A percentile compares a stretch with the other conserved stretches of the same genome.
Evolutionary conservation across 2,329 filamentous ascomycete species (phyloP).

Genomic region (Exophiala oligosperma): DNA sequence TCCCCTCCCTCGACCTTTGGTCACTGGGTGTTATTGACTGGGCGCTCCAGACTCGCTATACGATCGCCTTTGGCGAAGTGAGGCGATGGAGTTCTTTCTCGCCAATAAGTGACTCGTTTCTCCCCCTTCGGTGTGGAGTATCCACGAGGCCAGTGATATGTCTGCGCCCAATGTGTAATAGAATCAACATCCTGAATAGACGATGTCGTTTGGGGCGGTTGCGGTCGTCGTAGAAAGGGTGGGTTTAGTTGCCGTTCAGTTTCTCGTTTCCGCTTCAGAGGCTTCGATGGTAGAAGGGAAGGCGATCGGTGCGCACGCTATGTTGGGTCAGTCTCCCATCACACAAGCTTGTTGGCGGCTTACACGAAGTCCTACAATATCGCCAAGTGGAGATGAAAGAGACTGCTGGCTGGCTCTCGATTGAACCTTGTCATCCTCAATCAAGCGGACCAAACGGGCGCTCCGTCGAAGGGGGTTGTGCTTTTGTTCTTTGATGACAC

Average conservation of each 20-base stretch:
- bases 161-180: constrained; percentile 30
- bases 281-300: neutral
- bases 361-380: neutral
- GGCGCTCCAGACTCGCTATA: constrained; percentile 10
- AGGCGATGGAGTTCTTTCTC: constrained; percentile 18
- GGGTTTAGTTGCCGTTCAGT: constrained; percentile 2
- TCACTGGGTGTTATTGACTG: constrained; percentile 21
- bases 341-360: neutral
- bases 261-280: constrained; percentile 2
- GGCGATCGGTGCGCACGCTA: neutral
- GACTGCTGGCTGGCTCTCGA: neutral
- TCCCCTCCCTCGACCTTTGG: constrained; percentile 21
- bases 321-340: neutral
- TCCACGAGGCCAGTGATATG: constrained; percentile 30
- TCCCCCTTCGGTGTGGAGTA: constrained; percentile 25
- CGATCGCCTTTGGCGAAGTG: constrained; percentile 24
- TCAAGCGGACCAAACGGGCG: neutral
- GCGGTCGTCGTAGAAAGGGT: neutral
- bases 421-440: neutral
- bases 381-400: neutral
- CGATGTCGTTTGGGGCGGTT: neutral
- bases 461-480: neutral
- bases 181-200: constrained; percentile 22
- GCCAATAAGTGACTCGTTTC: constrained; percentile 35
- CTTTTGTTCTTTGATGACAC: too few relatives aligned